A percentile compares a stretch with the other conserved stretches of the same genome.
Conservation (phyloP, 164 flowering plant genomes). For the Magnolia sinica region DNA sequence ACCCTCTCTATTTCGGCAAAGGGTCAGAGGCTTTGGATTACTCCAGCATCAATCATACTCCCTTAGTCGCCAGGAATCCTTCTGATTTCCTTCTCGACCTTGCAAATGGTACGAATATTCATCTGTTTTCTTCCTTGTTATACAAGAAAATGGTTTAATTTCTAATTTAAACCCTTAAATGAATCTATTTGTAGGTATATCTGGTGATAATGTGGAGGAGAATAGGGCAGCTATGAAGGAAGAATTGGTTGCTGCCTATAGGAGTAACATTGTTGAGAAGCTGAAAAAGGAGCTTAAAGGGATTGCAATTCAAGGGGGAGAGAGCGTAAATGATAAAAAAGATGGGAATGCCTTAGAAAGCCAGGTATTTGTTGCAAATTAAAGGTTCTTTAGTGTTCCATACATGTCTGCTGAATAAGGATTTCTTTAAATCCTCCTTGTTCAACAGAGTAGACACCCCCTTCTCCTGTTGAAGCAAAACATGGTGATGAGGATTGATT, state of each 20-base stretch:
- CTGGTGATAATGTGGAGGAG: not conserved
- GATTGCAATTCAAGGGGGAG: not conserved
- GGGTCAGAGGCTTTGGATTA: constrained; percentile 56
- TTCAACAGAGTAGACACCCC: too few relatives aligned
- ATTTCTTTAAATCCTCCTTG: too few relatives aligned
- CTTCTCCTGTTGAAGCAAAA: too few relatives aligned
- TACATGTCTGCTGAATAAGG: too few relatives aligned
- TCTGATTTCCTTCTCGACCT: constrained; percentile 75
- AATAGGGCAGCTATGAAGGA: constrained; percentile 4
- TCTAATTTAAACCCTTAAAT: not conserved
- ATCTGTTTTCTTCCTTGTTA: not conserved
- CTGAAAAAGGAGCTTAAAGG: not conserved
- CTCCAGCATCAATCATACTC: constrained; percentile 47
- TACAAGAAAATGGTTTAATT: not conserved
- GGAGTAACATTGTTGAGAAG: not conserved
- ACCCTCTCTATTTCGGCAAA: constrained; percentile 57
- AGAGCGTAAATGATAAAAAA: not conserved
- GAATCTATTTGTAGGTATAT: constrained; percentile 5
- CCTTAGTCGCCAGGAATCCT: constrained; percentile 66
- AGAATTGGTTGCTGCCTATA: constrained; percentile 8
- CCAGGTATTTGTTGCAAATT: constrained; percentile 50
- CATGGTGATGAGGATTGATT: too few relatives aligned
- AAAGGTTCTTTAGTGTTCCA: too few relatives aligned
- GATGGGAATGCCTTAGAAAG: constrained; percentile 90
- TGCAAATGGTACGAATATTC: constrained; percentile 59